Conservation (phyloP, 2,329 filamentous ascomycete genomes). For the Aschersonia sp. region DNA sequence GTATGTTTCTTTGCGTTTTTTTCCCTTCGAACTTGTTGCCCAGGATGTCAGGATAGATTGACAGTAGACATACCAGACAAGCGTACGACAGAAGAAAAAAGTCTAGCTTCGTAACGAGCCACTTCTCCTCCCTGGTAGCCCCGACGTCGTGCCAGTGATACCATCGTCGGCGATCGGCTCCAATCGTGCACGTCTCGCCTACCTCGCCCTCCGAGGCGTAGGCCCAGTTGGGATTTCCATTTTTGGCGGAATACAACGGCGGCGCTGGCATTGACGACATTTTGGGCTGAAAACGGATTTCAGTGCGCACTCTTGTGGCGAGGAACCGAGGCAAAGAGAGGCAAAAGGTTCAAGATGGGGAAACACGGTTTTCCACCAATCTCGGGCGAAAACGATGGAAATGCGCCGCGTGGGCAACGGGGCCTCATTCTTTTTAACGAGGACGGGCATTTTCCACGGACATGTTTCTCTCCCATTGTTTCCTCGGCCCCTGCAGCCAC, state of each 20-base stretch:
- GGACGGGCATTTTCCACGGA: too few species aligned
- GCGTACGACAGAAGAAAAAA: constrained; percentile 22
- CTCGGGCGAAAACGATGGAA: background rate
- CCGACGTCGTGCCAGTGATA: constrained; percentile 28
- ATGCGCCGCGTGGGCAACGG: too few species aligned
- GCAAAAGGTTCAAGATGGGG: background rate
- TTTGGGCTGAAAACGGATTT: too few species aligned
- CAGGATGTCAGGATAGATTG: background rate
- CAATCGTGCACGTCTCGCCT: too few species aligned
- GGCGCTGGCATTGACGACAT: too few species aligned
- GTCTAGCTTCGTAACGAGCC: constrained; percentile 33
- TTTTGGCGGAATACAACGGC: background rate
- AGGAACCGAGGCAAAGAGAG: background rate
- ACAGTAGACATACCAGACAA: background rate
- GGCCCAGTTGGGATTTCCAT: background rate
- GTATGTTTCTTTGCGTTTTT: too few species aligned
- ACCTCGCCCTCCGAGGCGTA: background rate
- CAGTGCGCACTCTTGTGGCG: too few species aligned
- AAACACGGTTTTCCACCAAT: background rate
- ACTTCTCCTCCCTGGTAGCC: constrained; percentile 24
- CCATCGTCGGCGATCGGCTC: constrained; percentile 8
- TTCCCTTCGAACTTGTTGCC: too few species aligned
- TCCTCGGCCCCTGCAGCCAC: too few species aligned
- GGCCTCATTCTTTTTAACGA: background rate
- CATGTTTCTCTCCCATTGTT: too few species aligned